Evolutionary conservation across 2,329 filamentous ascomycete species (phyloP).

Genomic region (Beauveria sp.): DNA sequence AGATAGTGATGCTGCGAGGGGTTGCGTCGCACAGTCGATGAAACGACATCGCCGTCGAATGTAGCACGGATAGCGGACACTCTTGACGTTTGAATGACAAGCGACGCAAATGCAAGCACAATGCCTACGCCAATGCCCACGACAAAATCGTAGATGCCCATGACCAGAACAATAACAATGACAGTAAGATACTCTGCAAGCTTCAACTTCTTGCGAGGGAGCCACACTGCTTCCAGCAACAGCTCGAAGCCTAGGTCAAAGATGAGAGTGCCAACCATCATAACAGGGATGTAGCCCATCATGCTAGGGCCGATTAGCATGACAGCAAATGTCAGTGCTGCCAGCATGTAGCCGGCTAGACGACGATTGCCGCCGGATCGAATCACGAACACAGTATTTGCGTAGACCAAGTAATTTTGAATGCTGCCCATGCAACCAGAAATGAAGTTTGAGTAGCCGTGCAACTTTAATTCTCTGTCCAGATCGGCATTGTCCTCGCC

Average conservation of each 20-base stretch:
- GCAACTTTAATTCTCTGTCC: conserved; percentile 83
- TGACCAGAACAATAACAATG: conserved; percentile 81
- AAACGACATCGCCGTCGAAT: conserved; percentile 84
- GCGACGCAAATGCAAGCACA: conserved; percentile 79
- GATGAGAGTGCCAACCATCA: conserved; percentile 93
- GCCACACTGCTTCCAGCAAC: conserved; percentile 78
- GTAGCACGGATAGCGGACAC: conserved; percentile 82
- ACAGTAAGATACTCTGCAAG: conserved; percentile 84
- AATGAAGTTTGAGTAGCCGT: conserved; percentile 86
- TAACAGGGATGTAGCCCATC: conserved; percentile 91
- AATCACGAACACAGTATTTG: conserved; percentile 96
- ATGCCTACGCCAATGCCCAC: conserved; percentile 90
- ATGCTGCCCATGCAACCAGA: conserved; percentile 86
- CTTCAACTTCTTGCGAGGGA: conserved; percentile 83
- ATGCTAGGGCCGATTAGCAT: conserved; percentile 80
- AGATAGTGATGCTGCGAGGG: conserved; percentile 84
- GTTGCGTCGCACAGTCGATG: conserved; percentile 87
- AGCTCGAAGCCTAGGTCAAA: conserved; percentile 93
- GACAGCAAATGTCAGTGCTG: conserved; percentile 68
- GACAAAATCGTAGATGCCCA: conserved; percentile 97
- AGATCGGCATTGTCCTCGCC: conserved; percentile 90
- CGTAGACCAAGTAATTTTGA: conserved; percentile 94
- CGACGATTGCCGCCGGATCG: conserved; percentile 83
- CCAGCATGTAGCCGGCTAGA: conserved; percentile 78
- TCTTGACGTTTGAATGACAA: conserved; percentile 84